phyloP scores from a whole-genome alignment of 768 basidiomycete species.

The Coprinellus micaceus region DNA sequence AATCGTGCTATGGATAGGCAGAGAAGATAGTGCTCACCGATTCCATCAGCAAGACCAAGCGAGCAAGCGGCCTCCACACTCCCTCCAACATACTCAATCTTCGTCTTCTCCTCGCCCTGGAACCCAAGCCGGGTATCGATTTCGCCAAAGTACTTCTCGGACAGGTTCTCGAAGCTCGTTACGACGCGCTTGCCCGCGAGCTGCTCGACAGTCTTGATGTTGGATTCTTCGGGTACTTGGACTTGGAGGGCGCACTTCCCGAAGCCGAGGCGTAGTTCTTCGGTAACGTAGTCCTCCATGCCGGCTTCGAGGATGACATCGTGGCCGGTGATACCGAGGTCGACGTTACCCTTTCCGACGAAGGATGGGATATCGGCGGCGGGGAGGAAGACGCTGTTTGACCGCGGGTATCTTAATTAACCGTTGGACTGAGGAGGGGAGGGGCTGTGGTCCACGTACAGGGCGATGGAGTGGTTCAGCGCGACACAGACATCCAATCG shows the following conservation, averaged over 20 bases:
- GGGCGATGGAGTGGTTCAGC: conserved; percentile 87
- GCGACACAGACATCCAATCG: conserved; percentile 93
- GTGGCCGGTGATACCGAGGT: conserved; percentile 96
- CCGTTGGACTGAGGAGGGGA: background rate
- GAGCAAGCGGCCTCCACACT: conserved; percentile 98
- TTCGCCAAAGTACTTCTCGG: conserved; percentile 69
- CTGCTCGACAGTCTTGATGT: conserved; percentile 68
- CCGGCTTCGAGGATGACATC: conserved; percentile 92
- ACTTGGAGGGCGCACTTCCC: conserved; percentile 89
- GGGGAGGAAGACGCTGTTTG: conserved; percentile 85
- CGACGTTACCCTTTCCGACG: conserved; percentile 95
- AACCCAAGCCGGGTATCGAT: conserved; percentile 56
- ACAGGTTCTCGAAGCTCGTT: conserved; percentile 90
- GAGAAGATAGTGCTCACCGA: conserved; percentile 49
- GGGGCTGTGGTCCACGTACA: conserved; percentile 52
- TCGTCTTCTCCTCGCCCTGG: conserved; percentile 58
- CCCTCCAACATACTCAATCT: conserved; percentile 93
- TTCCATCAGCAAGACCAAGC: conserved; percentile 93
- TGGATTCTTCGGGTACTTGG: conserved; percentile 79
- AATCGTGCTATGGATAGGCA: conserved; percentile 7
- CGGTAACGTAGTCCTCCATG: conserved; percentile 74
- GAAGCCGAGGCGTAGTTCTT: conserved; percentile 82
- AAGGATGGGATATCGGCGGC: conserved; percentile 97
- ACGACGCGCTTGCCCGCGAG: conserved; percentile 91
- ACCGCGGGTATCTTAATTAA: background rate